Percentiles rank a stretch among this genome's conserved stretches.
These are phyloP conservation scores for Apiotrichum mycotoxinovorans DNA, from an alignment of 1,284 basidiomycete species.

Conservation along the genomic window DNA sequence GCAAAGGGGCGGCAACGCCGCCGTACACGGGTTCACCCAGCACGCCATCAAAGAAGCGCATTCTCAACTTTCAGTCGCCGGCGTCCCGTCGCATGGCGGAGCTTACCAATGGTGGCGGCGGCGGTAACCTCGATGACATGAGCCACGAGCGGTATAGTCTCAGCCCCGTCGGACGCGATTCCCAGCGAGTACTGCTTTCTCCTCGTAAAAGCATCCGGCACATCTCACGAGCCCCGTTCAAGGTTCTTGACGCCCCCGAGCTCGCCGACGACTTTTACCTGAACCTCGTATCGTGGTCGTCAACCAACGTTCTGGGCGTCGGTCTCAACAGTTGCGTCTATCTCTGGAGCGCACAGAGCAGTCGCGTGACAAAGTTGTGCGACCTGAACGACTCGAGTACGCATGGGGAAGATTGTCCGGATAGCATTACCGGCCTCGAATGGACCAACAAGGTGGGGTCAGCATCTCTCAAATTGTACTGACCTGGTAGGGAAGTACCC, in stretches of 20 bases:
- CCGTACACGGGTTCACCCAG: constrained; percentile 45
- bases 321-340: constrained; percentile 90
- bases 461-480: no score
- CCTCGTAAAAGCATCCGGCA: constrained; percentile 75
- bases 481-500: constrained; percentile 64
- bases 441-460: constrained; percentile 80
- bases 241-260: constrained; percentile 95
- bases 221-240: constrained; percentile 93
- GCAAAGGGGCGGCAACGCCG: constrained; percentile 35
- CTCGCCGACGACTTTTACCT: constrained; percentile 97
- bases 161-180: constrained; percentile 82
- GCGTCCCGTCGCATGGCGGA: constrained; percentile 32
- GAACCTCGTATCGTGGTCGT: constrained; percentile 96
- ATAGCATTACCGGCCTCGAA: constrained; percentile 76
- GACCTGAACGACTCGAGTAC: constrained; percentile 58
- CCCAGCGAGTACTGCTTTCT: constrained; percentile 75
- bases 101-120: constrained; percentile 29
- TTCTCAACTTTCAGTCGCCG: constrained; percentile 54
- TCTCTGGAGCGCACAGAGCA: constrained; percentile 93
- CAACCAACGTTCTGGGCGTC: constrained; percentile 89
- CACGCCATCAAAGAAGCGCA: constrained; percentile 51
- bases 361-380: constrained; percentile 85
- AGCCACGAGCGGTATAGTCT: constrained; percentile 82
- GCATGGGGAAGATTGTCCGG: constrained; percentile 43
- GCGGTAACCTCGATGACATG: constrained; percentile 53